Base-by-base conservation (phyloP, 495 filamentous ascomycete genomes). In the Penicillium macrosclerotiorum region DNA sequence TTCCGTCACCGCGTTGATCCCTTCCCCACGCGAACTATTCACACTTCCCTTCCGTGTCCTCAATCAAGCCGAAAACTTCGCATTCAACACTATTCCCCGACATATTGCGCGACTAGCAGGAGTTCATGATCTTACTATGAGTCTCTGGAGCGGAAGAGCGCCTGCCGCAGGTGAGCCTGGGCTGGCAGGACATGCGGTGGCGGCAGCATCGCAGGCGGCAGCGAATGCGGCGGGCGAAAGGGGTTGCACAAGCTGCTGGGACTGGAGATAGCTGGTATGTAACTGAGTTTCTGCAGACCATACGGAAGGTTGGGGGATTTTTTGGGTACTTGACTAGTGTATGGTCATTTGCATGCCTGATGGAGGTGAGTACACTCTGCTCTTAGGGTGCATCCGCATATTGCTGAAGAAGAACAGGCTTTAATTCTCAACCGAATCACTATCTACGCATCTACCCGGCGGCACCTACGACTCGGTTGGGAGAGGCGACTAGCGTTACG, bases 321-420 rank as follows among this genome's bases (percentile, higher is more conserved):
- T 94, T 97, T 60, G 84, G 82, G 33, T 98, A 96, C 62, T 71
- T 92, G 30, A 95, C 90, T 0, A 94, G 90, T 63, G 88, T 88
- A 49, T 98, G 94, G 94, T 91, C 93, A 4, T 67, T 98, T 37
- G 78, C 80, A 38, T 96, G 90, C 61, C 80, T 98, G 43, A 76
- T 84, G 30, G 85, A 90, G 65, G 83, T 85, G 55, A 61, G 68
- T 60, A n/a, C n/a, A n/a, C n/a, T n/a, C n/a, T n/a, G 25, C 38
- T 29, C 7, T 24, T 27, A n/a, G 13, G n/a, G 12, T 9, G 20
- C 25, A 18, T 20, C 14, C 16, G 16, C 18, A 16, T n/a, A 20
- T 13, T 23, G 30, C 57, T 61, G 37, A 66, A 32, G 7, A n/a
- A 7, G 13, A 35, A n/a, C 45, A 80, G 80, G 88, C 89, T 37